These are phyloP conservation scores for Colletotrichum viniferum DNA, from an alignment of 2,329 filamentous ascomycete genomes.

Conservation along the genomic window DNA sequence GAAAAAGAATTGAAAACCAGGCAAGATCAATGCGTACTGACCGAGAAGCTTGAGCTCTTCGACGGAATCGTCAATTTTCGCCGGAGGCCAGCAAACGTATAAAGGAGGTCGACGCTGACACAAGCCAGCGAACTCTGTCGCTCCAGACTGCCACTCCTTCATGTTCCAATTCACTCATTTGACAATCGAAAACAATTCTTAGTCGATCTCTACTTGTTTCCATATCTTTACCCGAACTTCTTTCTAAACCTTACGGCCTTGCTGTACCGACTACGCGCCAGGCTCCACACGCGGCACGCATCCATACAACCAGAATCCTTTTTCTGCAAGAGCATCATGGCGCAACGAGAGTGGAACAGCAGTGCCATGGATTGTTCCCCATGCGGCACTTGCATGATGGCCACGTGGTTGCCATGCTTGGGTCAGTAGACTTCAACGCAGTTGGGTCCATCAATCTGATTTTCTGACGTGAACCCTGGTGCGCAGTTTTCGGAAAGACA, in stretches of 20 bases:
- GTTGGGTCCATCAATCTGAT: neutral
- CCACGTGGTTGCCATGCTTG: neutral
- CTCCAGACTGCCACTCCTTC: neutral
- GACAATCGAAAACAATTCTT: accelerated
- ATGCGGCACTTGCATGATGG: neutral
- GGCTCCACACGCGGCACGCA: neutral
- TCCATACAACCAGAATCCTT: neutral
- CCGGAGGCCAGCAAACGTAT: neutral
- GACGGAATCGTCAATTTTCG: neutral
- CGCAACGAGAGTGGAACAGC: neutral
- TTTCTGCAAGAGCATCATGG: neutral
- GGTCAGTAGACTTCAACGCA: neutral
- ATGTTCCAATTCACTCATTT: neutral
- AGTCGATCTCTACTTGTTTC: neutral
- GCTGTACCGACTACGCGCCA: neutral
- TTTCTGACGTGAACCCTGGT: neutral
- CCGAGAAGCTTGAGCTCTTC: accelerated
- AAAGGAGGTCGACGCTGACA: neutral
- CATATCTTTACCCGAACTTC: neutral
- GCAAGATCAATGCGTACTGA: neutral
- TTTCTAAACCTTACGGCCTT: neutral
- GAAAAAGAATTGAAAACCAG: accelerated
- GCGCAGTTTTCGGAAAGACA: neutral
- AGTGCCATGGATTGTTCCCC: neutral
- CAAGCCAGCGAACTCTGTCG: neutral